Conservation (phyloP, 1,284 basidiomycete genomes). For the Retiboletus fuscus region DNA sequence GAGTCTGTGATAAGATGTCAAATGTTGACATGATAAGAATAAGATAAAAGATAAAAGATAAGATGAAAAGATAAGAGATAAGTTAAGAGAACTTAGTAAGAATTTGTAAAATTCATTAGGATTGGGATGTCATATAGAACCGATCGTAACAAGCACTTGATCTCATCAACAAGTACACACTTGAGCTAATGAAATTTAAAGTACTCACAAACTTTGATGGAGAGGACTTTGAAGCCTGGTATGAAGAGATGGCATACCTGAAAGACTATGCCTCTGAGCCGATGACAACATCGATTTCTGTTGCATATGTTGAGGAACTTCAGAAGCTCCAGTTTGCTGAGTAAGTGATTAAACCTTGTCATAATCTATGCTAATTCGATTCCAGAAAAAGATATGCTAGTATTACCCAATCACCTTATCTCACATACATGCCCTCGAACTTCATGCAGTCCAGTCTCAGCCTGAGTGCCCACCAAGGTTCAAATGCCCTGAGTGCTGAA, state of each 20-base stretch:
- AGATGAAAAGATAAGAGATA: too few species aligned
- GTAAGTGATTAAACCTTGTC: neutral
- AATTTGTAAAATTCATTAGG: too few species aligned
- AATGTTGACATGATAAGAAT: too few species aligned
- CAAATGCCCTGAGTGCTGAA: neutral
- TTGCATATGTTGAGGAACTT: neutral
- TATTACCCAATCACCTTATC: neutral
- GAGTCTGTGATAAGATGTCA: too few species aligned
- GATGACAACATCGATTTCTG: neutral
- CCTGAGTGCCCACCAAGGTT: neutral
- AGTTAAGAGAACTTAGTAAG: too few species aligned
- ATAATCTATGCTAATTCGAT: neutral
- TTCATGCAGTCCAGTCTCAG: neutral
- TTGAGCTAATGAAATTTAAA: neutral
- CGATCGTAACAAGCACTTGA: neutral
- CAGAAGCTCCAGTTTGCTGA: constrained; percentile 3
- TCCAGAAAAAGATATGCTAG: neutral
- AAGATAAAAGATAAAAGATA: too few species aligned
- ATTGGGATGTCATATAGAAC: too few species aligned
- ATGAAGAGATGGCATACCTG: neutral
- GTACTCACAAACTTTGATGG: neutral
- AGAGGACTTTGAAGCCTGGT: neutral
- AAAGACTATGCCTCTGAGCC: neutral
- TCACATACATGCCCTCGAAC: neutral
- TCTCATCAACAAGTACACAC: too few species aligned